Base-by-base conservation (phyloP, 2,329 filamentous ascomycete species). In the Exophiala spinifera region DNA sequence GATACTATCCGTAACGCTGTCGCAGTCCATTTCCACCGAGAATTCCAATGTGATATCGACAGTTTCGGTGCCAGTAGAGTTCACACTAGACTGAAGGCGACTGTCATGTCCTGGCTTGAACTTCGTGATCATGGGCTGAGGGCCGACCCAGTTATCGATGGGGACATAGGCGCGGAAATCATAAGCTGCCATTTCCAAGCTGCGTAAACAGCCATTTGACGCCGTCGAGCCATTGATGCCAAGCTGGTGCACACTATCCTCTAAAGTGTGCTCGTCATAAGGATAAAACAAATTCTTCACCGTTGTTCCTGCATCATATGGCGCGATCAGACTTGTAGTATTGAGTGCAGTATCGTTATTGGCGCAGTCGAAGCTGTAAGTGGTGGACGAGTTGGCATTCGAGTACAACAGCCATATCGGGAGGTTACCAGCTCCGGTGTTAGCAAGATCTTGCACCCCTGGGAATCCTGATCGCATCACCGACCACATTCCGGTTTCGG, bases 281-380 rank as follows among this genome's bases (percentile, higher is more conserved):
- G 83, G 82, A 63, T 79, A 81, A 65, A 87, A 84, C 11, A 87
- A 64, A 61, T 85, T 85, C 64, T 79, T 81, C 57, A 87, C 82
- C 1, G 74, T 79, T 1, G 76, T 79, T 11, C 75, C 78, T 2
- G 68, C 65, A 11, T 73, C 70, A 53, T 82, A 87, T 0, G 83
- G 81, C 8, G 83, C 71, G 34, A 85, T 70, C 34, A 86, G 73
- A 1, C 79, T 79, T n/a, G 59, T 61, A 7, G 56, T 61, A 33
- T 61, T 59, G 31, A 61, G 36, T 33, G 54, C 49, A 1, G 56
- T 59, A n/a, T 69, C 64, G 20, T 69, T 69, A 33, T 74, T 69
- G n/a, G 65, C 69, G 66, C 84, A 86, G 62, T 85, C 76, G 53
- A 84, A 85, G 1, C 69, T 69, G 64, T 84, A 87, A 3, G 75